Conservation (phyloP, 352 stramenopile species). For the Phytophthora colocasiae region DNA sequence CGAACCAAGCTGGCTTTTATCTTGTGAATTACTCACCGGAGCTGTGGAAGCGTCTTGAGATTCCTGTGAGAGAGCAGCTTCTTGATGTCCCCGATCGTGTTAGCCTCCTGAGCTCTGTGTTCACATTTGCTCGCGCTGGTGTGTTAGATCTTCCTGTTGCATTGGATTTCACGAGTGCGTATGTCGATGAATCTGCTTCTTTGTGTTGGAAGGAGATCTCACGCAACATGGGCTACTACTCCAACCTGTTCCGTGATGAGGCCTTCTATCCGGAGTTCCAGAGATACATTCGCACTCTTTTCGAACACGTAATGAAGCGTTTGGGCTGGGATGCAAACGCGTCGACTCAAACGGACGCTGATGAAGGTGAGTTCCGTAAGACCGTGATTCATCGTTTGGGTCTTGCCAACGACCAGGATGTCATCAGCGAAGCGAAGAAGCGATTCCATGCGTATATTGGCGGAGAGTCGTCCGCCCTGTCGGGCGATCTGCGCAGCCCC, state of each 20-base stretch:
- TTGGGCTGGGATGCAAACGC: slow-evolving; percentile 58
- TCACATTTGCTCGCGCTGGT: slow-evolving; percentile 87
- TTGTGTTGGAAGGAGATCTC: slow-evolving; percentile 80
- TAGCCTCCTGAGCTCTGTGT: slow-evolving; percentile 92
- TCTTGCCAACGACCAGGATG: slow-evolving; percentile 50
- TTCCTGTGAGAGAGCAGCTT: slow-evolving; percentile 51
- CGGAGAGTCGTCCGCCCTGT: slow-evolving; percentile 50
- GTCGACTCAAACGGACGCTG: slow-evolving; percentile 33
- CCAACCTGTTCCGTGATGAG: slow-evolving; percentile 59
- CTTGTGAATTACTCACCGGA: slow-evolving; percentile 92
- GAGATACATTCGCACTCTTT: slow-evolving; percentile 61
- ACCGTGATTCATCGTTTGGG: slow-evolving; percentile 65
- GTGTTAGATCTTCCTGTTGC: slow-evolving; percentile 55
- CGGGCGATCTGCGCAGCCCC: slow-evolving; percentile 62
- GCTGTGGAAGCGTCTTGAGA: slow-evolving; percentile 86
- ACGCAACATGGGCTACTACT: slow-evolving; percentile 56
- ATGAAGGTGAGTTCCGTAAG: slow-evolving; percentile 73
- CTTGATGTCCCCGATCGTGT: slow-evolving; percentile 90
- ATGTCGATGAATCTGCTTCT: slow-evolving; percentile 61
- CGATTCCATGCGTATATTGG: slow-evolving; percentile 63
- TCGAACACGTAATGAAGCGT: slow-evolving; percentile 55
- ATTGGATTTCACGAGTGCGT: slow-evolving; percentile 70
- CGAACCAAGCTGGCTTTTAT: slow-evolving; percentile 94
- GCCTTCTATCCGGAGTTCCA: slow-evolving; percentile 63
- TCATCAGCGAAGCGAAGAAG: slow-evolving; percentile 61